These are phyloP conservation scores for Domatiomyces catenatus DNA, from an alignment of 2,329 filamentous ascomycete species.

Conservation along the genomic window DNA sequence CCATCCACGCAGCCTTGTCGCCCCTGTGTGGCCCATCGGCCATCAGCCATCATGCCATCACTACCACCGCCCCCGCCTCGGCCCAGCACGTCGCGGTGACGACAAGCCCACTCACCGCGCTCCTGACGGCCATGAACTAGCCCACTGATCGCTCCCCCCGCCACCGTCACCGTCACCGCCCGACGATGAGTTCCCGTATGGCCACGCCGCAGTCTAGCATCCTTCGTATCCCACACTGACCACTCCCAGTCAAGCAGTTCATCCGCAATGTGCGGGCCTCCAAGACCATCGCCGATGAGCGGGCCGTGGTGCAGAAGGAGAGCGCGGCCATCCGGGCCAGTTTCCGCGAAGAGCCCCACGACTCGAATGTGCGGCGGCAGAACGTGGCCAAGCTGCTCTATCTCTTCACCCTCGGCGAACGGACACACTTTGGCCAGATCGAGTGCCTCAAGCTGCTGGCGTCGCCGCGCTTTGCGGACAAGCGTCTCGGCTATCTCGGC, in stretches of 20 bases:
- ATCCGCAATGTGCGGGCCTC: slow-evolving; percentile 97
- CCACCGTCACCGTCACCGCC: slow-evolving; percentile 7
- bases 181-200: slow-evolving; percentile 14
- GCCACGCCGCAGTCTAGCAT: not conserved
- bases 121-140: not conserved
- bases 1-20: not conserved
- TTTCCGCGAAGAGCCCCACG: slow-evolving; percentile 90
- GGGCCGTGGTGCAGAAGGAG: slow-evolving; percentile 96
- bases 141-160: slow-evolving; percentile 2
- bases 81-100: not conserved
- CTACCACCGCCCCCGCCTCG: not conserved
- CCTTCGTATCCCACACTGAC: slow-evolving; percentile 4
- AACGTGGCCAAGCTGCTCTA: slow-evolving; percentile 98
- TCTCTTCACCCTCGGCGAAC: slow-evolving; percentile 90
- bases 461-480: slow-evolving; percentile 94
- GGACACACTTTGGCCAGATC: slow-evolving; percentile 97
- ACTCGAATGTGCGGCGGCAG: slow-evolving; percentile 83
- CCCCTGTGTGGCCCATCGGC: no score
- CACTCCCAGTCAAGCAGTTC: slow-evolving; percentile 83
- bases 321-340: slow-evolving; percentile 94
- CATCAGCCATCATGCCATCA: not conserved
- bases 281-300: slow-evolving; percentile 97
- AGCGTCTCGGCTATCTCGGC: slow-evolving; percentile 84
- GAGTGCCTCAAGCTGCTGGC: slow-evolving; percentile 96
- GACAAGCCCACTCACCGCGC: not conserved